Evolutionary conservation across 495 filamentous ascomycete genomes (phyloP).

Genomic region (Lentithecium fluviatile): DNA sequence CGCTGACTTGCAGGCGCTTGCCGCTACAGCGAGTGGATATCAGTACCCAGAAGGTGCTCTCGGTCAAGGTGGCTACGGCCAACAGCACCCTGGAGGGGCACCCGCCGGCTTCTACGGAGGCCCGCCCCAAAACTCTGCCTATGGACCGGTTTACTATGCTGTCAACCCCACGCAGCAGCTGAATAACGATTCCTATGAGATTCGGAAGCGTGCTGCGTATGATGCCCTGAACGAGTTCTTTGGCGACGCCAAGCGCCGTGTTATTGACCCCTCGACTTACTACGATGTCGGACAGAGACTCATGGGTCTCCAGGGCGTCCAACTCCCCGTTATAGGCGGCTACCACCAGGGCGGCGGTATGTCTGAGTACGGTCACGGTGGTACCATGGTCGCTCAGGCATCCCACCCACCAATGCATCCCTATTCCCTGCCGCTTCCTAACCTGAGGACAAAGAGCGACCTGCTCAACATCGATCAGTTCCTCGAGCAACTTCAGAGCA

Average conservation of each 20-base stretch:
- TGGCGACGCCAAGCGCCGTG: slow-evolving; percentile 81
- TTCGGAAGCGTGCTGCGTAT: slow-evolving; percentile 74
- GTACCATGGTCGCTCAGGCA: slow-evolving; percentile 31
- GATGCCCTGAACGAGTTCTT: slow-evolving; percentile 94
- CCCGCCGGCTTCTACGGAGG: slow-evolving; percentile 57
- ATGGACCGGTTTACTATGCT: slow-evolving; percentile 72
- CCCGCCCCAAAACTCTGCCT: slow-evolving; percentile 54
- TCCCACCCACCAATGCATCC: slow-evolving; percentile 51
- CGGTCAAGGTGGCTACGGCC: slow-evolving; percentile 30
- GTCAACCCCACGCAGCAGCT: slow-evolving; percentile 55
- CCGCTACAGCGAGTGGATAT: slow-evolving; percentile 45
- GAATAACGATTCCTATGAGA: slow-evolving; percentile 57
- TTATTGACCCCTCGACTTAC: slow-evolving; percentile 82
- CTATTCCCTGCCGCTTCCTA: slow-evolving; percentile 80
- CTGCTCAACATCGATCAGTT: slow-evolving; percentile 87
- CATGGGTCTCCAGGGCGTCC: slow-evolving; percentile 67
- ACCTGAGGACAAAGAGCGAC: slow-evolving; percentile 88
- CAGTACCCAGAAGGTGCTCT: slow-evolving; percentile 37
- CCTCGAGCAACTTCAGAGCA: slow-evolving; percentile 90
- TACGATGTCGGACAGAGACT: slow-evolving; percentile 77
- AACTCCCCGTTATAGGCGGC: slow-evolving; percentile 59
- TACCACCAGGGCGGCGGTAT: slow-evolving; percentile 29
- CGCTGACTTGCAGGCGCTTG: slow-evolving; percentile 53
- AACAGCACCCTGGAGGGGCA: slow-evolving; percentile 34
- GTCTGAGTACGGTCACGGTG: slow-evolving; percentile 28